Evolutionary conservation across 176 grass and related monocot species (phyloP).

Genomic region (Coix lacrymajobi): DNA sequence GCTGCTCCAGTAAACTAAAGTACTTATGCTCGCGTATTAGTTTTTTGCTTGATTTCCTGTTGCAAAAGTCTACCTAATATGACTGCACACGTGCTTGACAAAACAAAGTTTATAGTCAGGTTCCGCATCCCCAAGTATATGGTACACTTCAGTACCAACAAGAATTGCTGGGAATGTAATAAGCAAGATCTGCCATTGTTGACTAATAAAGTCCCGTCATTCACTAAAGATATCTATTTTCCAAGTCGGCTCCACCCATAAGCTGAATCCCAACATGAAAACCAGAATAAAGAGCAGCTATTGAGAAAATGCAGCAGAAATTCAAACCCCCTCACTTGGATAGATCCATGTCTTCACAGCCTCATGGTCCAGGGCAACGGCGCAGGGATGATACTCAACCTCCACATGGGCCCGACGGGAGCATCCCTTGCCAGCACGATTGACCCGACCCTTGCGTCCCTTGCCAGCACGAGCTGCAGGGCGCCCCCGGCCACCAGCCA

Average conservation of each 20-base stretch:
- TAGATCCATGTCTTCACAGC: conserved; percentile 83
- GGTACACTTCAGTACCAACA: not conserved
- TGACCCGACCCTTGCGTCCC: not conserved
- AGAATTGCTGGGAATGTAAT: not conserved
- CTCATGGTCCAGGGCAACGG: conserved; percentile 53
- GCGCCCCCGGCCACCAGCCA: not conserved
- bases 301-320: not conserved
- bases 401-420: not conserved
- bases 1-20: not conserved
- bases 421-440: not conserved
- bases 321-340: conserved; percentile 46
- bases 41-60: not conserved
- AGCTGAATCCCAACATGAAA: not conserved
- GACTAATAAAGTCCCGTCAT: not conserved
- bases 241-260: not conserved
- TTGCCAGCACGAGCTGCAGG: not conserved
- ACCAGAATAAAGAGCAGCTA: conserved; percentile 1
- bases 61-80: not conserved
- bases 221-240: not conserved
- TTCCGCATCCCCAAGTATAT: not conserved
- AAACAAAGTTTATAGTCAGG: not conserved
- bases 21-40: not conserved
- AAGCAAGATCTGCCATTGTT: not conserved
- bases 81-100: not conserved
- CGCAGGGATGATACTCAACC: not conserved